A percentile compares a stretch with the other conserved stretches of the same genome.
Evolutionary conservation across 345 rosid genomes (phyloP).

Genomic region (Sonneratia alba): DNA sequence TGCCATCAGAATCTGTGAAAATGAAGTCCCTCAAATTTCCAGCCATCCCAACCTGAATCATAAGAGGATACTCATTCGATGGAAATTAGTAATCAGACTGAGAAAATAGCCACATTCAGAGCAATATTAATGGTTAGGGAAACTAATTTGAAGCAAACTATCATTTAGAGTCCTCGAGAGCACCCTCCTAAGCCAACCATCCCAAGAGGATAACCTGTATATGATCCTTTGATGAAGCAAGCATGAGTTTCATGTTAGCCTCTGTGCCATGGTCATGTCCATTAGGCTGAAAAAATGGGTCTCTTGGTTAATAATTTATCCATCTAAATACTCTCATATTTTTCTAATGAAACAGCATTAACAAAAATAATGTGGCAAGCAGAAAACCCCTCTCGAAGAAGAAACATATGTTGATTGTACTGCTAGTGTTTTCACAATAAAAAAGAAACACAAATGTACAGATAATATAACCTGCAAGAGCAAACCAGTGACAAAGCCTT

Average conservation of each 20-base stretch:
- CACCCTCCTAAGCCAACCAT: background rate
- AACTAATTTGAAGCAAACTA: background rate
- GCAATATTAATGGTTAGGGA: background rate
- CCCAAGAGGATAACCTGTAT: conserved; percentile 51
- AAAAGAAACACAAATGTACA: background rate
- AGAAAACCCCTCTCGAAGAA: background rate
- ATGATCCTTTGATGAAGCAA: conserved; percentile 65
- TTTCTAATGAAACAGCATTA: background rate
- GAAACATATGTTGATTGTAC: background rate
- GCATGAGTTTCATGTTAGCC: conserved; percentile 57
- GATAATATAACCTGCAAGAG: conserved; percentile 52
- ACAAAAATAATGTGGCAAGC: background rate
- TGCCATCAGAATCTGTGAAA: conserved; percentile 55
- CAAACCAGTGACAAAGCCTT: conserved; percentile 87
- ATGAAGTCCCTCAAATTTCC: conserved; percentile 73
- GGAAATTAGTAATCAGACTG: background rate
- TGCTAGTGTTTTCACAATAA: background rate
- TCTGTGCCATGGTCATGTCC: conserved; percentile 79
- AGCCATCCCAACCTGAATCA: conserved; percentile 70
- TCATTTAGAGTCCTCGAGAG: background rate
- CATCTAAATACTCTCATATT: background rate
- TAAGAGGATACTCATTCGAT: background rate
- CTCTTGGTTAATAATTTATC: background rate
- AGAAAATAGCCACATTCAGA: background rate
- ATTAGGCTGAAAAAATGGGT: conserved; percentile 47